Evolutionary conservation across 345 rosid species (phyloP).

Genomic region (Raphanus raphanistrum): DNA sequence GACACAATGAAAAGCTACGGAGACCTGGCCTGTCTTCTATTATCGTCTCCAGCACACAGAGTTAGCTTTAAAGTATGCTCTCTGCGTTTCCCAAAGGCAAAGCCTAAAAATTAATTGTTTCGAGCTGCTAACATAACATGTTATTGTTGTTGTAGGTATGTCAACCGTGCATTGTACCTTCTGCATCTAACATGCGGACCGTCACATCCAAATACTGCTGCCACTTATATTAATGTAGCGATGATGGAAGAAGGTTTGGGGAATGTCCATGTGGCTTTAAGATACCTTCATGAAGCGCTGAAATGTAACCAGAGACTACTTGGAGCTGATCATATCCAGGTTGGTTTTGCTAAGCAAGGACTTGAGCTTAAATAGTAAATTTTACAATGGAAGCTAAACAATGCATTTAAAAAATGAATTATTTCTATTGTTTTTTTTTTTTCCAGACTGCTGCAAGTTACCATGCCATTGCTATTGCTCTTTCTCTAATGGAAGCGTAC

Average conservation of each 20-base stretch:
- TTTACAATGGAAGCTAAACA: not conserved
- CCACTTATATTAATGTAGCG: constrained; percentile 93
- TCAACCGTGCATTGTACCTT: constrained; percentile 91
- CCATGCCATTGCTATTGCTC: constrained; percentile 99
- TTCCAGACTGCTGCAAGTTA: constrained; percentile 99
- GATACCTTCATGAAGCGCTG: constrained; percentile 95
- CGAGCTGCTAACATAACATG: constrained; percentile 20
- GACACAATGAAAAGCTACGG: constrained; percentile 99
- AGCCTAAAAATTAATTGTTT: not conserved
- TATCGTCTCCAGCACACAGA: constrained; percentile 98
- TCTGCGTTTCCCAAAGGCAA: constrained; percentile 28
- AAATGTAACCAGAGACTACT: constrained; percentile 97
- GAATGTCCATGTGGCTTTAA: constrained; percentile 92
- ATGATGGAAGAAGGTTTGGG: constrained; percentile 99
- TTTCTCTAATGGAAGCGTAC: constrained; percentile 91
- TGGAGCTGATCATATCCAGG: constrained; percentile 99
- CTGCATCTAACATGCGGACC: constrained; percentile 93
- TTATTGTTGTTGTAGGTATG: constrained; percentile 61
- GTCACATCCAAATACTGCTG: constrained; percentile 97
- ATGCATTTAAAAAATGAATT: not conserved
- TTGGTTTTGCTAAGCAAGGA: constrained; percentile 32
- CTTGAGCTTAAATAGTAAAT: not conserved
- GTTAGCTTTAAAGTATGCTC: constrained; percentile 84
- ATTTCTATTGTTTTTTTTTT: not conserved
- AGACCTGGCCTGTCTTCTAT: constrained; percentile 96